A percentile compares a stretch with the other conserved stretches of the same genome.
These are phyloP conservation scores for Acer negundo DNA, from an alignment of 345 rosid species.

Conservation along the genomic window DNA sequence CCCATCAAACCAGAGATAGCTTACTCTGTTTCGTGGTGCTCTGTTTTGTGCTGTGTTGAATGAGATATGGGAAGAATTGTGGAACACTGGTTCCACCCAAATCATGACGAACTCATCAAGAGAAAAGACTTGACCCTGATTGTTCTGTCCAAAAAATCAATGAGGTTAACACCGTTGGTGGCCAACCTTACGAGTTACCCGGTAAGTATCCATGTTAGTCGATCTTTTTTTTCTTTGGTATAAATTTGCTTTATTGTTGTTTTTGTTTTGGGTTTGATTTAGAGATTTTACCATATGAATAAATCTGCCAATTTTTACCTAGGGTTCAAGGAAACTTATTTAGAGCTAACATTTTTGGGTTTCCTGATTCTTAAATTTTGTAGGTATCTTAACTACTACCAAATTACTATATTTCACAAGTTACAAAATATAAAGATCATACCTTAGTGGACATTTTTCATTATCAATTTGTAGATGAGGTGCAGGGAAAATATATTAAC, in stretches of 20 bases:
- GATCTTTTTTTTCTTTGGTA: neutral
- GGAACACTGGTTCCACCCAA: conserved; percentile 25
- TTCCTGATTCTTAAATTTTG: too few species aligned
- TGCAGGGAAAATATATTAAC: too few species aligned
- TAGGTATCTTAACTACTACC: too few species aligned
- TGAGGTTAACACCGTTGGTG: conserved; percentile 12
- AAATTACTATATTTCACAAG: too few species aligned
- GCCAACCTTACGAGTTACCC: conserved; percentile 32
- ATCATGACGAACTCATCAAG: neutral
- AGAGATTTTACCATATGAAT: neutral
- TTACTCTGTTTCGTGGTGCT: too few species aligned
- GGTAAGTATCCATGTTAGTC: conserved; percentile 18
- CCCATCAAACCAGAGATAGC: too few species aligned
- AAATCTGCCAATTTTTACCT: conserved; percentile 18
- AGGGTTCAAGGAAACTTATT: neutral
- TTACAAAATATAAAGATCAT: too few species aligned
- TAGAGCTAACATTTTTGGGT: too few species aligned
- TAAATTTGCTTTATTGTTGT: neutral
- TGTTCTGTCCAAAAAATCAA: neutral
- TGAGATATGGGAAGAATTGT: neutral
- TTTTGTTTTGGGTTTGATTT: neutral
- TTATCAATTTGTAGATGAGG: too few species aligned
- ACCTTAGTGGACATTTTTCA: too few species aligned
- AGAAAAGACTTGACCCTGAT: neutral
- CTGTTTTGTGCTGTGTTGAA: neutral